These are phyloP conservation scores for Bombardia bombarda DNA, from an alignment of 495 filamentous ascomycete genomes.

Conservation along the genomic window DNA sequence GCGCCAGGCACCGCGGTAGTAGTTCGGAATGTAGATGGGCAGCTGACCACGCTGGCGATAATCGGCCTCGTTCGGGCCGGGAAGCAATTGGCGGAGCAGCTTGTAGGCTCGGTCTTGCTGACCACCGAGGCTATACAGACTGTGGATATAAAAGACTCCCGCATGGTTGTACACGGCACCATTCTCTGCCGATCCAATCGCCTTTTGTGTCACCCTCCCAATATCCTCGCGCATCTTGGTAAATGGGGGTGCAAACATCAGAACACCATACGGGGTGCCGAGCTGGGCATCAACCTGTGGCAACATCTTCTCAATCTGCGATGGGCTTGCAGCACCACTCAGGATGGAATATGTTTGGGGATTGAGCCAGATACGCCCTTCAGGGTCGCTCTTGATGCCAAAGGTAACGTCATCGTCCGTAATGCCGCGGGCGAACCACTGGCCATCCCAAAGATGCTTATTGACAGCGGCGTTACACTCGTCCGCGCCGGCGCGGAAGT, in stretches of 20 bases:
- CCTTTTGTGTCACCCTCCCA: conserved; percentile 52
- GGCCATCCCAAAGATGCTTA: conserved; percentile 45
- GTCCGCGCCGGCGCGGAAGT: conserved; percentile 35
- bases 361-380: conserved; percentile 52
- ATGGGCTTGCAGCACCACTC: conserved; percentile 36
- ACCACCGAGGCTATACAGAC: conserved; percentile 39
- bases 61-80: conserved; percentile 42
- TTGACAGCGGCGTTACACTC: conserved; percentile 45
- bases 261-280: conserved; percentile 42
- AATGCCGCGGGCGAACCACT: conserved; percentile 50
- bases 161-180: conserved; percentile 52
- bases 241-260: conserved; percentile 48
- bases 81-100: conserved; percentile 42
- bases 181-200: conserved; percentile 48
- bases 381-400: conserved; percentile 38
- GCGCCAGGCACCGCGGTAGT: conserved; percentile 46
- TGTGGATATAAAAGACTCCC: conserved; percentile 43
- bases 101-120: conserved; percentile 43
- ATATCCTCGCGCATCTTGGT: conserved; percentile 49
- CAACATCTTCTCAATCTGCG: conserved; percentile 38
- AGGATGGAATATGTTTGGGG: conserved; percentile 48
- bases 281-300: conserved; percentile 42
- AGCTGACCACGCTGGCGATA: conserved; percentile 47
- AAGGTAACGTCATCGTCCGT: conserved; percentile 47
- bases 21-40: conserved; percentile 49